A percentile compares a stretch with the other conserved stretches of the same genome.
phyloP scores from a whole-genome alignment of 108 stramenopile species.

The Fistulifera solaris region DNA sequence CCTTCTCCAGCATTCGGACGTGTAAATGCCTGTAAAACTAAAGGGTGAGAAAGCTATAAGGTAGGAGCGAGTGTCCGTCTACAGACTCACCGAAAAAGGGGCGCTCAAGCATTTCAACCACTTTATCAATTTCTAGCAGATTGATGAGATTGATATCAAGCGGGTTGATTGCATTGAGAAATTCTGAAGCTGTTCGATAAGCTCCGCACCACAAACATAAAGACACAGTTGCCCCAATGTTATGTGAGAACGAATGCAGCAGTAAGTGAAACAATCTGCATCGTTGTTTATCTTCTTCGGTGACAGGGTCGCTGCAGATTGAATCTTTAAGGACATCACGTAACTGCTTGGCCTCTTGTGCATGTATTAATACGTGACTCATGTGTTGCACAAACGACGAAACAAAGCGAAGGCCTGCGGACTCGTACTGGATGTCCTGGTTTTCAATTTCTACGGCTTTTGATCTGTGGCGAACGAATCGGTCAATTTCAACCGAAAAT shows the following conservation, averaged over 20 bases:
- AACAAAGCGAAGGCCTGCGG: constrained; percentile 65
- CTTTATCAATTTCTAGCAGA: constrained; percentile 66
- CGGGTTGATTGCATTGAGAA: constrained; percentile 60
- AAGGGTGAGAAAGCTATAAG: background rate
- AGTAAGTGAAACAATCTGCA: constrained; percentile 68
- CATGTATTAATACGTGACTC: constrained; percentile 61
- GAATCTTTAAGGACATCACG: constrained; percentile 54
- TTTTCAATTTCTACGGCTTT: constrained; percentile 11
- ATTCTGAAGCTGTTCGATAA: constrained; percentile 62
- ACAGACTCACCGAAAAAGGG: constrained; percentile 51
- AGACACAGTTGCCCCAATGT: constrained; percentile 55
- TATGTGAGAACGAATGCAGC: constrained; percentile 69
- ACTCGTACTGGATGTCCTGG: constrained; percentile 23
- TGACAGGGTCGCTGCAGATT: constrained; percentile 34
- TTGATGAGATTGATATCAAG: constrained; percentile 70
- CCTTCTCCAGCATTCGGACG: constrained; percentile 69
- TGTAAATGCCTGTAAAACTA: constrained; percentile 40
- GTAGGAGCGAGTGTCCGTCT: no score
- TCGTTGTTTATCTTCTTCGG: constrained; percentile 39
- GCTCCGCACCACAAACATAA: constrained; percentile 81
- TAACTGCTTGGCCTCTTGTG: constrained; percentile 53
- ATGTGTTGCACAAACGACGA: constrained; percentile 76
- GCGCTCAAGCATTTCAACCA: constrained; percentile 77
- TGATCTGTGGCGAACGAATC: constrained; percentile 25
- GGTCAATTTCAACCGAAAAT: constrained; percentile 70